Base-by-base conservation (phyloP, 108 stramenopile genomes). In the Cyclotella cryptica region DNA sequence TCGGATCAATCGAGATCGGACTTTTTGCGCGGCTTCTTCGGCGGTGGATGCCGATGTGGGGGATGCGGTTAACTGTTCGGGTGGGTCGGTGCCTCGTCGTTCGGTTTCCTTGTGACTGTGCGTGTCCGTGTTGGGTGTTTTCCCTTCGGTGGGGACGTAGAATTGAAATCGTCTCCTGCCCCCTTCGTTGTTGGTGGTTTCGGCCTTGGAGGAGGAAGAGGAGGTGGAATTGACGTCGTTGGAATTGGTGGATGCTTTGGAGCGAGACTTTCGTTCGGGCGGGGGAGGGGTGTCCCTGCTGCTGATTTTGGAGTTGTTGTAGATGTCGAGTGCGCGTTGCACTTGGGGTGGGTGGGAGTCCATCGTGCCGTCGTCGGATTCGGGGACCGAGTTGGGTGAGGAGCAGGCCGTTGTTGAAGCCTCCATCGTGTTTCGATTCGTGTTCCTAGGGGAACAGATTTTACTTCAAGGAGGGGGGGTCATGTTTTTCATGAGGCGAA, bases 1-100 rank as follows among this genome's bases (percentile, higher is more conserved):
- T 65, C 69, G 60, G 12, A 71, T 81, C n/a, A 71, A 60, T 71
- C 69, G 74, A 19, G 74, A 75, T 19, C 70, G 52, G 1, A 74
- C 72, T 35, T 75, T 75, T 29, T 47, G 41, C 10, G 74, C 74
- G 0, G 70, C 64, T 27, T 81, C 73, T 53, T 81, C 74, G 0
- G 66, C 72, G 8, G 53, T 18, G 10, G n/a, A 0, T 19, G 19
- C 35, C 9, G 52, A 66, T 3, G 52, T 13, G 24, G 9, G 35
- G 0, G 61, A 15, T 9, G 69, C 21, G 19, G 39, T 2, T 26
- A 47, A 54, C 44, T 35, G 17, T 58, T 69, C 77, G 47, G 77
- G 77, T 8, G 77, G 77, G 51, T 77, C 77, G 15, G 69, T n/a
- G 41, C 45, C 77, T 9, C 39, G 22, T 57, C 55, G 49, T 49